Base-by-base conservation (phyloP, 1,284 basidiomycete species). In the Porodaedalea pini region DNA sequence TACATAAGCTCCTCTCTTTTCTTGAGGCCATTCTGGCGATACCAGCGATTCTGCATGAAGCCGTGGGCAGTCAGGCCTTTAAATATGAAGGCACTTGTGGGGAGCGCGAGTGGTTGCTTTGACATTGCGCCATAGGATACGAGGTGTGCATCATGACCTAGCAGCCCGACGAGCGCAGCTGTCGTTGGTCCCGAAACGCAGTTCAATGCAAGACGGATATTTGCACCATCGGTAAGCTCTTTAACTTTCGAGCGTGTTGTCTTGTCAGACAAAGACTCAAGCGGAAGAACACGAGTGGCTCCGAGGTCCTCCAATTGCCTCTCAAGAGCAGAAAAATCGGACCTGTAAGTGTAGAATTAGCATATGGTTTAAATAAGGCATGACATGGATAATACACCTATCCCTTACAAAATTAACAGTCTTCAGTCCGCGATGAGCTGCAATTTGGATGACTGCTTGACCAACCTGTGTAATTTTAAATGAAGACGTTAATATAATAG, bases 121-220 rank as follows among this genome's bases (percentile, higher is more conserved):
- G 90, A 88, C 92, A 94, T 94, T 4, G 87, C 91, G 25, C 92
- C 92, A 60, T 94, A 94, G 0, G 92, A 90, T 7, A 94, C 87
- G 1, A 92, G 73, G 62, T 86, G 85, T 2, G 86, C 84, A 63
- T 86, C 74, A 37, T 75, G 66, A 7, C 83, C 83, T 1, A 94
- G 73, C 11, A 87, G 71, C 51, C 83, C 79, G 1, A 80, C 76
- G 85, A 93, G 89, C 2, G 75, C 64, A 0, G 79, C 80, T 0
- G 89, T 90, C 45, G 83, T 76, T 43, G 78, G 77, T 0, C 92
- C 91, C 15, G 88, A 80, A 11, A 94, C 83, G 67, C 91, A 92
- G 66, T 94, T 94, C 23, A 94, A 76, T 6, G 82, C 87, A 2
- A 94, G 75, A 23, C 77, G 78, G 51, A 88, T 82, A 5, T 73